Base-by-base conservation (phyloP, 2,329 filamentous ascomycete species). In the Diaporthe sp. region DNA sequence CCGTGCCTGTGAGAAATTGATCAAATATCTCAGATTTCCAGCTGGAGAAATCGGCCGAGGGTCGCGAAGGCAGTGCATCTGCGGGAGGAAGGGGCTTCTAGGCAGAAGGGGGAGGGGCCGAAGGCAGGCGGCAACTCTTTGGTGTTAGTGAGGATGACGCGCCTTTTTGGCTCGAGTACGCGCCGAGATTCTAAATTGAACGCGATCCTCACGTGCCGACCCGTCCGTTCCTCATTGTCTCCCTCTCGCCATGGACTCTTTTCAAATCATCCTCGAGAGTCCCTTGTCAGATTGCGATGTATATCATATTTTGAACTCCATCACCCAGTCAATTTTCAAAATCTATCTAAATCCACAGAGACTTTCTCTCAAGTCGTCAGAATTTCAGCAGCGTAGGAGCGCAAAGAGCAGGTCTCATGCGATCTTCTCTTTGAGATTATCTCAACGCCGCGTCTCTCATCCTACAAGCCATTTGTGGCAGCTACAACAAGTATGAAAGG, bases 21-120 rank as follows among this genome's bases (percentile, higher is more conserved):
- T 37, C n/a, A 51, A 53, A n/a, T 53, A 9, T 53, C n/a, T 53
- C 47, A 39, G 17, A 30, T 39, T 39, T 35, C 13, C 35, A 71
- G 51, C 30, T 13, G 47, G n/a, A 63, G 35, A 63, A 35, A 53
- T 2, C 22, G 19, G 15, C 35, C 25, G 35, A 53, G 44, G 47
- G 42, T 27, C 50, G 37, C 50, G 58, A 37, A 63, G 35, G 56
- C 47, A 71, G 58, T 63, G 70, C 70, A 71, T 71, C 59, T 39
- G 70, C 47, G 7, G 39, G 25, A 63, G 51, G 17, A 27, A 35
- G 35, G 44, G 12, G 25, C 1, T 32, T 71, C 56, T 61, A 63
- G 70, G 70, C 70, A 71, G 56, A 71, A 37, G 70, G 70, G 44
- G 63, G 47, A 35, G 42, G 61, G 55, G 69, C n/a, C n/a, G 25